These are phyloP conservation scores for Curvularia verruculosa DNA, from an alignment of 2,329 filamentous ascomycete species.

Conservation along the genomic window DNA sequence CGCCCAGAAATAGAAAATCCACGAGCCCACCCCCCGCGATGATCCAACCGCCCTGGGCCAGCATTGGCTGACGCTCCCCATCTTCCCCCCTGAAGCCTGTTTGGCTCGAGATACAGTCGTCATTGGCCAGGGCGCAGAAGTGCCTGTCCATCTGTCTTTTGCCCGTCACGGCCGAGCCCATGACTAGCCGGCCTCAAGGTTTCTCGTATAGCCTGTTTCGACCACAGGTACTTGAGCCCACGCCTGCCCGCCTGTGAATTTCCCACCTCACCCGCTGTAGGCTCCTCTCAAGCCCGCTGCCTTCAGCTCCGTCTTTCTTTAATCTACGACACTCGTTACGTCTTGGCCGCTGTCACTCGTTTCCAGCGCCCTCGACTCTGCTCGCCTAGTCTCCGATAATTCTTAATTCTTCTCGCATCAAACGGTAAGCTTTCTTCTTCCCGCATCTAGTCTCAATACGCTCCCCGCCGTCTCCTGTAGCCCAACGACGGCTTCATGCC, in stretches of 20 bases:
- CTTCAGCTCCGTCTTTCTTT: conserved; percentile 33
- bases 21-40: conserved; percentile 26
- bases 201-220: conserved; percentile 16
- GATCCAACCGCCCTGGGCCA: conserved; percentile 28
- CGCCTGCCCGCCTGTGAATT: conserved; percentile 19
- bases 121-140: conserved; percentile 25
- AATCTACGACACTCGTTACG: conserved; percentile 18
- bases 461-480: conserved; percentile 3
- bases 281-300: conserved; percentile 26
- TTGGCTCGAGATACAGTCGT: background rate
- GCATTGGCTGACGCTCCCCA: conserved; percentile 36
- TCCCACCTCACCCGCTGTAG: conserved; percentile 33
- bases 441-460: background rate
- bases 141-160: conserved; percentile 20
- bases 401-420: conserved; percentile 13
- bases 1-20: conserved; percentile 35
- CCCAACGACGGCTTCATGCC: background rate
- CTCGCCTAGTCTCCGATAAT: conserved; percentile 4
- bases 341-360: conserved; percentile 34
- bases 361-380: conserved; percentile 21
- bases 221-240: conserved; percentile 28
- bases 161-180: conserved; percentile 11
- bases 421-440: conserved; percentile 21
- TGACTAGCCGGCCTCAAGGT: conserved; percentile 24
- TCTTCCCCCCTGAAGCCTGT: conserved; percentile 25